These are phyloP conservation scores for Lithospermum erythrorhizon DNA, from an alignment of 257 asterid genomes.

Conservation along the genomic window DNA sequence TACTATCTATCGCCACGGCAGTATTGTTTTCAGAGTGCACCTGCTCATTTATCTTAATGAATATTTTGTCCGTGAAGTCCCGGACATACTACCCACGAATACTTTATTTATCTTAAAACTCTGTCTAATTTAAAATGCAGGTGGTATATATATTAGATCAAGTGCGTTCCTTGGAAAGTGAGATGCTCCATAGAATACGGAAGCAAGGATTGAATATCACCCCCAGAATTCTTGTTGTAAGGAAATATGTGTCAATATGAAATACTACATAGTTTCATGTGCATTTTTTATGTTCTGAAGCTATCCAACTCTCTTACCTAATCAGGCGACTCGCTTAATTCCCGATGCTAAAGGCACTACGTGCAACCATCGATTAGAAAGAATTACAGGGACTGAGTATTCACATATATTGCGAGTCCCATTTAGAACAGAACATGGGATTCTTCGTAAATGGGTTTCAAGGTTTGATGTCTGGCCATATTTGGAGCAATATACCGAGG, in stretches of 20 bases:
- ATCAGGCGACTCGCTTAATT: conserved; percentile 81
- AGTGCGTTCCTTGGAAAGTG: conserved; percentile 90
- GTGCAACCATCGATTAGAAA: conserved; percentile 89
- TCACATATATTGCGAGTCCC: conserved; percentile 89
- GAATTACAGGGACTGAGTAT: conserved; percentile 71
- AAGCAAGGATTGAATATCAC: conserved; percentile 70
- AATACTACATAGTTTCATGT: not conserved
- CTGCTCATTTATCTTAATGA: not conserved
- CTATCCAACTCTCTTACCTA: conserved; percentile 8
- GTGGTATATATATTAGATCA: conserved; percentile 92
- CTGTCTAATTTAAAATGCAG: conserved; percentile 28
- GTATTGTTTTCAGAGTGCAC: too few relatives aligned
- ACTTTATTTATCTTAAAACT: not conserved
- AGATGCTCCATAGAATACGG: conserved; percentile 83
- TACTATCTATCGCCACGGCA: conserved; percentile 9
- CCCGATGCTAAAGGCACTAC: conserved; percentile 96
- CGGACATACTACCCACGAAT: not conserved
- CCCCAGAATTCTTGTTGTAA: conserved; percentile 77
- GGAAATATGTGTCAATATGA: not conserved
- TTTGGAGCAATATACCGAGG: conserved; percentile 84
- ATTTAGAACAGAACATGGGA: conserved; percentile 65
- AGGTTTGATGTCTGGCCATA: conserved; percentile 99
- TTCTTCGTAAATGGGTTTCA: conserved; percentile 89
- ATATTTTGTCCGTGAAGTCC: not conserved
- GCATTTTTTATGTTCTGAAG: not conserved